phyloP scores from a whole-genome alignment of 1,284 basidiomycete genomes.

The Ceratobasidium sp. region DNA sequence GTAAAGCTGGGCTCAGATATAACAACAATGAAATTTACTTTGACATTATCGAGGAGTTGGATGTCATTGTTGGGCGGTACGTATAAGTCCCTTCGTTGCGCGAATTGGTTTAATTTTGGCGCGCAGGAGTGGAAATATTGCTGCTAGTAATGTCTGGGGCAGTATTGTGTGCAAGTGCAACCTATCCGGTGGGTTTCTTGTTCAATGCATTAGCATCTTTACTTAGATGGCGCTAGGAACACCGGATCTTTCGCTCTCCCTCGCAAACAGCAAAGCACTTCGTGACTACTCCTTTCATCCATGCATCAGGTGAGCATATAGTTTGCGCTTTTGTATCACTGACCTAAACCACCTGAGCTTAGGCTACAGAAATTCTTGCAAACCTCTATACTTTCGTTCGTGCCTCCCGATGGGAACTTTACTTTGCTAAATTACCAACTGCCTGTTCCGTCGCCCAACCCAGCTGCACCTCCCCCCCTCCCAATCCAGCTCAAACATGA shows the following conservation, averaged over 20 bases:
- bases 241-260: slow-evolving; percentile 86
- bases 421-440: slow-evolving; percentile 83
- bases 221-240: slow-evolving; percentile 66
- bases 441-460: slow-evolving; percentile 56
- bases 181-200: slow-evolving; percentile 71
- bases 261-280: slow-evolving; percentile 82
- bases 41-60: slow-evolving; percentile 88
- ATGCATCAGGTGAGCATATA: slow-evolving; percentile 78
- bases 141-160: slow-evolving; percentile 82
- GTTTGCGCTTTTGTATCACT: slow-evolving; percentile 2
- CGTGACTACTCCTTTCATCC: slow-evolving; percentile 89
- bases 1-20: slow-evolving; percentile 86
- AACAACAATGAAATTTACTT: slow-evolving; percentile 95
- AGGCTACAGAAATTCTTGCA: slow-evolving; percentile 86
- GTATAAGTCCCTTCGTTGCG: slow-evolving; percentile 51
- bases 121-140: slow-evolving; percentile 76
- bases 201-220: background rate
- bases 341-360: background rate
- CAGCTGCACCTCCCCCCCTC: slow-evolving; percentile 58
- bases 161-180: slow-evolving; percentile 84
- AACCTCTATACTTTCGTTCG: slow-evolving; percentile 79
- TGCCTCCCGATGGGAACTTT: slow-evolving; percentile 95
- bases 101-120: background rate
- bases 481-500: slow-evolving; percentile 66
- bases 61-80: slow-evolving; percentile 85